Base-by-base conservation (phyloP, 2,329 filamentous ascomycete species). In the Huntiella omanensis region DNA sequence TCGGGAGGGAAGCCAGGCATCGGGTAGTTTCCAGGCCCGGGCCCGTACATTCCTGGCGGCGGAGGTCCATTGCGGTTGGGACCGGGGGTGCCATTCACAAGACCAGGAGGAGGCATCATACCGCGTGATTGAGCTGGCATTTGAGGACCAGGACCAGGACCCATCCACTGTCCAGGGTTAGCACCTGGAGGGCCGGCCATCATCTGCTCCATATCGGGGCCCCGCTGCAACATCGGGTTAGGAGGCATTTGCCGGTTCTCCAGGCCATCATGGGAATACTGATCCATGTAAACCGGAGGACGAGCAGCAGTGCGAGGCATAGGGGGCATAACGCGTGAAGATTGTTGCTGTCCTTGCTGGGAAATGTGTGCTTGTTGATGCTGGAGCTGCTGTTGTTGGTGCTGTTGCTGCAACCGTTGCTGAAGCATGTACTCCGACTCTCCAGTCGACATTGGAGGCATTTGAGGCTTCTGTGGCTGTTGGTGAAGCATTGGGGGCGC, bases 171-270 rank as follows among this genome's bases (percentile, higher is more conserved):
- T 12, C 33, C 45, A 8, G 44, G 45, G 45, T 67, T 13, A 67
- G 71, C 13, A 69, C 70, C 28, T 28, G 22, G 22, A 39, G 49
- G 41, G 28, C 47, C 64, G 77, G 75, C 28, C 55, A 52, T n/a
- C 44, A 78, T 70, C 54, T 73, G 70, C 40, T 77, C 74, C 36
- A 80, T 75, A 13, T 69, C 70, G 1, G 67, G 70, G 4, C 69
- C 72, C n/a, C 72, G 73, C 58, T 79, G 75, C 16, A 80, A 59
- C 45, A 80, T 79, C 55, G 79, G 75, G 3, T 73, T 77, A 73
- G 73, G 52, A 48, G 66, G 67, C 19, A 63, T 64, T 34, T 65
- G 64, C 48, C 58, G 53, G 37, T 36, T 40, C 8, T 74, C 70
- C 17, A 59, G 60, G 22, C 74, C 68, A 11, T 60, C 58, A 43